phyloP scores from a whole-genome alignment of 805 yeast genomes.

The Metschnikowia amazonensis region DNA sequence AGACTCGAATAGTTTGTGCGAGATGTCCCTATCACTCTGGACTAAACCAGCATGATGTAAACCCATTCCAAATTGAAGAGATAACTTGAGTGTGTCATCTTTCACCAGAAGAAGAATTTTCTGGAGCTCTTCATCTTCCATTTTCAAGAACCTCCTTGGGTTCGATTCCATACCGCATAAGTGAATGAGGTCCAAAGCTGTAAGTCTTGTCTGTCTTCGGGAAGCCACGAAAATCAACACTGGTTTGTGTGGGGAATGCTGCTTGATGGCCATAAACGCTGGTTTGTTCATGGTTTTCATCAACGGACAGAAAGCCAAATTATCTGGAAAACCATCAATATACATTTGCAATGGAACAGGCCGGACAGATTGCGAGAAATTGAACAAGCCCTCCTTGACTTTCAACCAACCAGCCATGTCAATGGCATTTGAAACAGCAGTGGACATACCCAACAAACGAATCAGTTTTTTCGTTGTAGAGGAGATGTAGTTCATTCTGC shows the following conservation, averaged over 20 bases:
- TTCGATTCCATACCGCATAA: slow-evolving; percentile 75
- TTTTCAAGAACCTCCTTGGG: slow-evolving; percentile 64
- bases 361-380: slow-evolving; percentile 77
- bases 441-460: slow-evolving; percentile 71
- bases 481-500: slow-evolving; percentile 73
- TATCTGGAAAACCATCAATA: slow-evolving; percentile 82
- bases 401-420: slow-evolving; percentile 87
- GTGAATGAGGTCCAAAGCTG: slow-evolving; percentile 74
- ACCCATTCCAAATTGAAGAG: slow-evolving; percentile 71
- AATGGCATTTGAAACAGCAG: slow-evolving; percentile 81
- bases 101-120: slow-evolving; percentile 52
- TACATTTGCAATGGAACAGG: slow-evolving; percentile 87
- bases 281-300: slow-evolving; percentile 91
- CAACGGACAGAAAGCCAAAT: slow-evolving; percentile 73
- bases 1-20: slow-evolving; percentile 67
- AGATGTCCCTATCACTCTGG: slow-evolving; percentile 64
- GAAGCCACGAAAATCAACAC: slow-evolving; percentile 83
- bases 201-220: slow-evolving; percentile 74
- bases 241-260: slow-evolving; percentile 83
- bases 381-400: slow-evolving; percentile 68
- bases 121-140: slow-evolving; percentile 62
- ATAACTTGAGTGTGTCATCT: slow-evolving; percentile 75
- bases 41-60: slow-evolving; percentile 81
- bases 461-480: slow-evolving; percentile 58
- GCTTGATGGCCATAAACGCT: slow-evolving; percentile 86